Evolutionary conservation across 805 yeast genomes (phyloP).

Genomic region (Vanderwaltozyma polyspora): DNA sequence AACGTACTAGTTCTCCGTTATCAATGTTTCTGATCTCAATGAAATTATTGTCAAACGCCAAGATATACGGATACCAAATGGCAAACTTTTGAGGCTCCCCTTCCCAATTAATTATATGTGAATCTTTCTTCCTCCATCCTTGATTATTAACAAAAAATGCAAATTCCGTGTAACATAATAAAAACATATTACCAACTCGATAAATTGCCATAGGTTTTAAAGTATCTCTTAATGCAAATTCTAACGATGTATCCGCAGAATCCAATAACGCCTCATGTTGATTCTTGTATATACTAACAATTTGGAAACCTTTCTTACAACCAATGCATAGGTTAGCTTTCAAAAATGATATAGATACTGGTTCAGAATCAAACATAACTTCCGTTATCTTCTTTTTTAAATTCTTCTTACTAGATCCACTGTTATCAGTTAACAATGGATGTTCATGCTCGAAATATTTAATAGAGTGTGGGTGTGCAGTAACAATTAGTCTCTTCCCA

Average conservation of each 20-base stretch:
- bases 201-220: conserved; percentile 87
- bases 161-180: conserved; percentile 82
- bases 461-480: conserved; percentile 72
- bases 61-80: conserved; percentile 82
- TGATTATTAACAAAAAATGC: conserved; percentile 89
- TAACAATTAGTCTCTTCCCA: conserved; percentile 79
- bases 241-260: conserved; percentile 97
- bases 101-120: conserved; percentile 95
- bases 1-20: conserved; percentile 71
- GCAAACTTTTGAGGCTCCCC: conserved; percentile 90
- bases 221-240: conserved; percentile 64
- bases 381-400: conserved; percentile 62
- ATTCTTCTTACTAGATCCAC: conserved; percentile 50
- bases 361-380: conserved; percentile 75
- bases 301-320: conserved; percentile 92
- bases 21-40: conserved; percentile 90
- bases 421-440: conserved; percentile 35
- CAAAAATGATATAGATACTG: conserved; percentile 81
- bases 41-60: conserved; percentile 82
- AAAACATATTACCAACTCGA: conserved; percentile 76
- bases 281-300: conserved; percentile 73
- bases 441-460: conserved; percentile 72
- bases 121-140: conserved; percentile 93
- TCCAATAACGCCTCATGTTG: conserved; percentile 83
- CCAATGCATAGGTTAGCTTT: conserved; percentile 88